Conservation (phyloP, 2,329 filamentous ascomycete genomes). For the Diaporthe humulicola region DNA sequence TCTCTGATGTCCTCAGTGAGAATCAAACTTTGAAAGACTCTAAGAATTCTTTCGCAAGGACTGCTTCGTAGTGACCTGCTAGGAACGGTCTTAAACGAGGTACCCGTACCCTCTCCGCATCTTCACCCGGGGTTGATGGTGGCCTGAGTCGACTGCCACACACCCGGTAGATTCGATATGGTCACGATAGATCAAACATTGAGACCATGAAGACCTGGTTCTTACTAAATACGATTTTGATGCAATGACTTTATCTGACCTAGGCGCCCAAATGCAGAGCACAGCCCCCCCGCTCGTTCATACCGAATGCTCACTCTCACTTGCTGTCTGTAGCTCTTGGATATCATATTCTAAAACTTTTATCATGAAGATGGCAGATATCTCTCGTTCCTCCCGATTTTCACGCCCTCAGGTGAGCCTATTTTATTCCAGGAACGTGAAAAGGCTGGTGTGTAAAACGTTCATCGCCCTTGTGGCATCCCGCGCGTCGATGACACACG, state of each 20-base stretch:
- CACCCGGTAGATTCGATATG: not conserved
- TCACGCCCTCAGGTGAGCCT: no score
- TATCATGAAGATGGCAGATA: not conserved
- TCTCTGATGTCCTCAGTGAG: no score
- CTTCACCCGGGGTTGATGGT: no score
- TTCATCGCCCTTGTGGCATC: conserved; percentile 96
- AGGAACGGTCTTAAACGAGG: no score
- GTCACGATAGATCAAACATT: no score
- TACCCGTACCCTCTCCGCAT: no score
- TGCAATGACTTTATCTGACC: not conserved
- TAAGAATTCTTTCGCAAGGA: no score
- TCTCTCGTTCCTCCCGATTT: not conserved
- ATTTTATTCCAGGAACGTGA: conserved; percentile 88
- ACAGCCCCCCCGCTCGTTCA: not conserved
- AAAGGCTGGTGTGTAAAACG: conserved; percentile 95
- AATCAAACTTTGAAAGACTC: no score
- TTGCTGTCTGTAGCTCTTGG: not conserved
- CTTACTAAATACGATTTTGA: not conserved
- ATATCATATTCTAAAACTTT: not conserved
- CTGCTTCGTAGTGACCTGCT: no score
- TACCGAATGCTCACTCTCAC: not conserved
- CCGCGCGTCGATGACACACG: conserved; percentile 92
- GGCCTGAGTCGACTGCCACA: no score
- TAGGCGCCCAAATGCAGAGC: not conserved
- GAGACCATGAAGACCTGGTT: not conserved